Evolutionary conservation across 768 basidiomycete genomes (phyloP).

Genomic region (Leccinum truebloodii): DNA sequence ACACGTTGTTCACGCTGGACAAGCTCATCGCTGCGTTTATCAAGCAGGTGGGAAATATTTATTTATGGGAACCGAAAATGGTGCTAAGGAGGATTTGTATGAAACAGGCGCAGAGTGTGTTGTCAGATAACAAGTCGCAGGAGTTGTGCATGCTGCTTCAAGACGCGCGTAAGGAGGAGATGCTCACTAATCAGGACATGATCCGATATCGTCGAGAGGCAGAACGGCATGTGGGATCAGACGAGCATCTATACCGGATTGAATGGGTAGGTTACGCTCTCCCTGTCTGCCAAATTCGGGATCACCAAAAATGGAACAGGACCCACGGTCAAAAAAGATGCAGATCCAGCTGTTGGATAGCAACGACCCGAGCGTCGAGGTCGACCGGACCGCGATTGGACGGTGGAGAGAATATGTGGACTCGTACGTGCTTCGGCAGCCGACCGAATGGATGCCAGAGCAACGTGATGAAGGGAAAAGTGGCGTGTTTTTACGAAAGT

Average conservation of each 20-base stretch:
- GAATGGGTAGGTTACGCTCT: conserved; percentile 62
- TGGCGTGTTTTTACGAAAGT: conserved; percentile 62
- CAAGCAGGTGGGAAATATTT: conserved; percentile 69
- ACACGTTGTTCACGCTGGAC: conserved; percentile 91
- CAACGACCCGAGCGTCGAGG: conserved; percentile 65
- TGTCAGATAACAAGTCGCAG: conserved; percentile 83
- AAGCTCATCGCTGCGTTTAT: conserved; percentile 86
- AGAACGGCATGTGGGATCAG: conserved; percentile 70
- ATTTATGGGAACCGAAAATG: background rate
- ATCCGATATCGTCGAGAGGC: conserved; percentile 80
- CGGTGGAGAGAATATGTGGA: conserved; percentile 79
- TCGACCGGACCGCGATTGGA: conserved; percentile 46
- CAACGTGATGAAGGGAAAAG: conserved; percentile 36
- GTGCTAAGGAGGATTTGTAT: conserved; percentile 6
- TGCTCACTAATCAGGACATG: conserved; percentile 60
- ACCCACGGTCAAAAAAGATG: conserved; percentile 53
- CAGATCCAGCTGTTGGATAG: conserved; percentile 58
- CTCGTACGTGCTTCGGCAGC: conserved; percentile 67
- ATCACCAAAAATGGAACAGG: conserved; percentile 41
- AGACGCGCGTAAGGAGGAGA: conserved; percentile 54
- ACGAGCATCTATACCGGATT: conserved; percentile 75
- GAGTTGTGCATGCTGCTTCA: conserved; percentile 81
- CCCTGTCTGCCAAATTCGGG: conserved; percentile 19
- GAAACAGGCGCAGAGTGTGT: conserved; percentile 78
- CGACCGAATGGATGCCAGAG: conserved; percentile 69